Percentiles rank a stretch among this genome's conserved stretches.
These are phyloP conservation scores for Coemansia sp. DNA, from an alignment of 192 early-diverging fungal species.

Conservation along the genomic window DNA sequence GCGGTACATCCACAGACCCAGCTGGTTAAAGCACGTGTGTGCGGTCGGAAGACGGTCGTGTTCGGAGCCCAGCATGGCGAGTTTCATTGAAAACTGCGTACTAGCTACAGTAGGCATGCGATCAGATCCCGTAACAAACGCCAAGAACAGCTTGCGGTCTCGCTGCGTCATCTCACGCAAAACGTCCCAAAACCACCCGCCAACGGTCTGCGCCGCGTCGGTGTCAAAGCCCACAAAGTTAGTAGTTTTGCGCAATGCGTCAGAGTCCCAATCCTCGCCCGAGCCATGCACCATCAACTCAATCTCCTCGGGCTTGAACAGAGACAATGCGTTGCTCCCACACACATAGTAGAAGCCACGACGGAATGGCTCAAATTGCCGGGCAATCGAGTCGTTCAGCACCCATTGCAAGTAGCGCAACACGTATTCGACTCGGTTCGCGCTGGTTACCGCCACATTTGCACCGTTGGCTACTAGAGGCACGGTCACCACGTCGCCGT, in stretches of 20 bases:
- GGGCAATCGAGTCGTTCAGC: slow-evolving; percentile 69
- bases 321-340: slow-evolving; percentile 78
- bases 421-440: slow-evolving; percentile 77
- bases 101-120: slow-evolving; percentile 75
- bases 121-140: slow-evolving; percentile 93
- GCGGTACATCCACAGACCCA: slow-evolving; percentile 78
- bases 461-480: slow-evolving; percentile 66
- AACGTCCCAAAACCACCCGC: slow-evolving; percentile 79
- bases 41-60: slow-evolving; percentile 75
- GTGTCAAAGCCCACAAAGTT: slow-evolving; percentile 55
- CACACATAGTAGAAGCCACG: slow-evolving; percentile 88
- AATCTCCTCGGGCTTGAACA: slow-evolving; percentile 92
- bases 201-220: slow-evolving; percentile 10
- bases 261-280: slow-evolving; percentile 53
- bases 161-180: slow-evolving; percentile 64
- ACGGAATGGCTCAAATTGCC: slow-evolving; percentile 80
- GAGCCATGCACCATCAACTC: slow-evolving; percentile 87
- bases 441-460: slow-evolving; percentile 61
- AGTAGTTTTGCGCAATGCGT: slow-evolving; percentile 37
- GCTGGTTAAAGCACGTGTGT: slow-evolving; percentile 94
- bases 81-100: slow-evolving; percentile 59
- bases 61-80: slow-evolving; percentile 69
- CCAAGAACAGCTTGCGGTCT: slow-evolving; percentile 73
- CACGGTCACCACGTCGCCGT: slow-evolving; percentile 64
- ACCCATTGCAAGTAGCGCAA: slow-evolving; percentile 78